These are phyloP conservation scores for Coemansia sp. DNA, from an alignment of 192 early-diverging fungal species.

Conservation along the genomic window DNA sequence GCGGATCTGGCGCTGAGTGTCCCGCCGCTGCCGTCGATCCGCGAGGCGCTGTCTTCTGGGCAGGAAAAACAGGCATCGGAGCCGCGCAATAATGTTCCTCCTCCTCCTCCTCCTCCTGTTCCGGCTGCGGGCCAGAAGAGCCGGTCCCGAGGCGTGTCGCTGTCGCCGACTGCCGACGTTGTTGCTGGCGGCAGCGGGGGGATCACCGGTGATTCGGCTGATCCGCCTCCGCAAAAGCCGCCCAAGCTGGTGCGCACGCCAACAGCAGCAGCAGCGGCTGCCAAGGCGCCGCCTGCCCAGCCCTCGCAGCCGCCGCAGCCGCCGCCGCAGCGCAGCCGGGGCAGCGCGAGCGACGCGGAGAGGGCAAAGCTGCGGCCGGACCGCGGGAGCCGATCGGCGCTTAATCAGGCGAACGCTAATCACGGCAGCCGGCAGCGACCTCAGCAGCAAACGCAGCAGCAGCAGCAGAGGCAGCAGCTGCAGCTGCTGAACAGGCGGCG, in stretches of 20 bases:
- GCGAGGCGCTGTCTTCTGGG: background rate
- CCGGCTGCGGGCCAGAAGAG: background rate
- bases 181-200: background rate
- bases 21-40: constrained; percentile 8
- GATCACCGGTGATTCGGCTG: background rate
- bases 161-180: background rate
- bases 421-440: background rate
- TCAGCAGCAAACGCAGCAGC: constrained; percentile 2
- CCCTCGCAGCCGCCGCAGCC: background rate
- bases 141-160: background rate
- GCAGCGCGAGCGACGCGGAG: background rate
- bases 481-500: background rate
- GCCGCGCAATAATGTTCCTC: too few species aligned
- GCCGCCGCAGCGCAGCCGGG: background rate
- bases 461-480: background rate
- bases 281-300: background rate
- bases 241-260: constrained; percentile 3
- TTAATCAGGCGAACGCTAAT: background rate
- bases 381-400: background rate
- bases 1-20: constrained; percentile 35
- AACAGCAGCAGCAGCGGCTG: background rate
- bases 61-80: too few species aligned
- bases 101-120: too few species aligned
- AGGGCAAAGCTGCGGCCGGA: background rate
- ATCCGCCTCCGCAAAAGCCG: background rate